Conservation (phyloP, 31 red algal species). For the Odonthalia washingtoniensis region DNA sequence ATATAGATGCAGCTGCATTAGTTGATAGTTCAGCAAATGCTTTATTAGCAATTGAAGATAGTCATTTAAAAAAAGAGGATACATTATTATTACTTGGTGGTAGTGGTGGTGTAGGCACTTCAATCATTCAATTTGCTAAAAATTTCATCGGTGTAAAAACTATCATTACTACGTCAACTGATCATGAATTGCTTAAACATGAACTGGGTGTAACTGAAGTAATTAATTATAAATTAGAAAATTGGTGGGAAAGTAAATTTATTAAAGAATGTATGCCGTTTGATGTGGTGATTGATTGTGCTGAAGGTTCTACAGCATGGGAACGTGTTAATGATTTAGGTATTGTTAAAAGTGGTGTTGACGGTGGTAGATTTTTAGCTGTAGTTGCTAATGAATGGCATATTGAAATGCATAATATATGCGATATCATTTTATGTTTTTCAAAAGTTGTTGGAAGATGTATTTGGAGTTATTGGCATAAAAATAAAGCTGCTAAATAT, state of each 20-base stretch:
- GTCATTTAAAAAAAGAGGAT: conserved; percentile 40
- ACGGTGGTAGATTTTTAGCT: conserved; percentile 73
- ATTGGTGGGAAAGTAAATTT: conserved; percentile 59
- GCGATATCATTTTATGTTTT: conserved; percentile 46
- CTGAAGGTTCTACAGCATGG: conserved; percentile 65
- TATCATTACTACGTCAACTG: conserved; percentile 55
- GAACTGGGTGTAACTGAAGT: conserved; percentile 61
- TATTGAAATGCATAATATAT: conserved; percentile 45
- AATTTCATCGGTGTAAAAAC: conserved; percentile 23
- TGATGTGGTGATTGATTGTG: conserved; percentile 81
- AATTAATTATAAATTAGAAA: conserved; percentile 45
- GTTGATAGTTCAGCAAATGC: conserved; percentile 53
- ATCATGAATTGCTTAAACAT: conserved; percentile 34
- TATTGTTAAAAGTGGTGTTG: conserved; percentile 39
- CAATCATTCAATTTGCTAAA: conserved; percentile 65
- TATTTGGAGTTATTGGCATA: conserved; percentile 17
- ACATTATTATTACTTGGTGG: conserved; percentile 70
- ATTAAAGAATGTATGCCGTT: conserved; percentile 21
- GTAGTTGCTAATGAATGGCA: conserved; percentile 68
- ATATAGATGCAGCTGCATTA: conserved; percentile 59
- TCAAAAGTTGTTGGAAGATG: conserved; percentile 27
- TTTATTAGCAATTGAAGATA: conserved; percentile 47
- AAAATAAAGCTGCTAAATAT: conserved; percentile 31
- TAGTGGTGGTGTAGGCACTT: conserved; percentile 67
- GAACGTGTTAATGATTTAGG: conserved; percentile 22